These are phyloP conservation scores for Botrytis paeoniae DNA, from an alignment of 2,329 filamentous ascomycete genomes.

Conservation along the genomic window DNA sequence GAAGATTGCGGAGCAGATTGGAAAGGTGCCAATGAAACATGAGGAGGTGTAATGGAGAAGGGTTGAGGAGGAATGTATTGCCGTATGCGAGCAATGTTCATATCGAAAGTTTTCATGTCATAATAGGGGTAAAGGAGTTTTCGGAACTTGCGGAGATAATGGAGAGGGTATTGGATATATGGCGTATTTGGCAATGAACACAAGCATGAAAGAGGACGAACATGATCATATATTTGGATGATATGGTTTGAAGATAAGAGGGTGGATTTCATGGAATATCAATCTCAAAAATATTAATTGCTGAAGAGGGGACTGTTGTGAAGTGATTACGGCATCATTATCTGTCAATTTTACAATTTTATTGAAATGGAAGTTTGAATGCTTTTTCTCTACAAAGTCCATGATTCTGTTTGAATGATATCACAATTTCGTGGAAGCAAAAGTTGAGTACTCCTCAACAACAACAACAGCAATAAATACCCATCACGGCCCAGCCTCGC, in stretches of 20 bases:
- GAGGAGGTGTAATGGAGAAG: slow-evolving; percentile 11
- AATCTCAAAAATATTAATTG: not conserved
- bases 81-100: not conserved
- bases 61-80: not conserved
- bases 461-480: not conserved
- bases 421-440: fast-evolving
- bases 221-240: not conserved
- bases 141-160: slow-evolving; percentile 1
- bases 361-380: no score
- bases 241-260: not conserved
- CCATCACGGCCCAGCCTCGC: not conserved
- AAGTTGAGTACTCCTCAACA: no score
- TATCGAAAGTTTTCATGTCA: not conserved
- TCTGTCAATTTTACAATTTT: not conserved
- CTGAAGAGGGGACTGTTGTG: not conserved
- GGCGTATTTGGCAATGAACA: not conserved
- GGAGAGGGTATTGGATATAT: not conserved
- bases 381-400: not conserved
- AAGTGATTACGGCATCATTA: no score
- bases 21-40: slow-evolving; percentile 1
- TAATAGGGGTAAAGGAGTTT: slow-evolving; percentile 12
- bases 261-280: not conserved
- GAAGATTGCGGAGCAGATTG: slow-evolving; percentile 17
- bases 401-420: not conserved
- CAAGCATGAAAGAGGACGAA: not conserved